Base-by-base conservation (phyloP, 1,284 basidiomycete genomes). In the Wolfiporia cocos region DNA sequence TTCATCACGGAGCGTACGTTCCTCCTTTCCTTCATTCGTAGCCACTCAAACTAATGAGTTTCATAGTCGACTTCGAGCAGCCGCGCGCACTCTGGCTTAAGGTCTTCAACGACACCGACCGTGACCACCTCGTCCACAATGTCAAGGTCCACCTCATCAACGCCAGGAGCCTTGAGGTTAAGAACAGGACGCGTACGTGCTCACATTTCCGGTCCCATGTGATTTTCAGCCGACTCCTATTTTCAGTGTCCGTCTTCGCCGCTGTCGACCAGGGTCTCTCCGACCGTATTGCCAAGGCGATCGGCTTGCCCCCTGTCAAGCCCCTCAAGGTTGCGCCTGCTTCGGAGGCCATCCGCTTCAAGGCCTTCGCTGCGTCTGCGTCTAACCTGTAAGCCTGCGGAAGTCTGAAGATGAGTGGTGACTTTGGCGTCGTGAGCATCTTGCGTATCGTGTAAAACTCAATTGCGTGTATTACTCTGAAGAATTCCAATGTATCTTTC, bases 1-100 rank as follows among this genome's bases (percentile, higher is more conserved):
- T 81, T 82, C 61, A 72, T 93, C 57, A 86, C 81, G 26, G 87
- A 91, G 56, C 74, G 86, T 87, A 52, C 53, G 85, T 69, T 44
- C 28, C 22, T 38, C 18, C 39, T 23, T n/a, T 30, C 40, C 14
- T 9, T 15, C 7, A n/a, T 34, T 3, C 31, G 22, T 47, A 23
- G 49, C 32, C 28, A 51, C 11, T 22, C 33, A 51, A 29, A 42
- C 33, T 28, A 17, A 34, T 24, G 19, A 38, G 34, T 11, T 15
- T 28, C 28, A 42, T 57, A 84, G 79, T 88, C 56, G 92, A 96
- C 73, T 96, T 96, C 58, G 87, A 91, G 67, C 91, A 93, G 58
- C 91, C 93, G 5, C 79, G 91, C 45, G 78, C 71, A 12, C 69
- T 96, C 34, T 95, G 81, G 76, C 58, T 65, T 49, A 82, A 79